Evolutionary conservation across 1,284 basidiomycete genomes (phyloP), one percentile per base, ranked within the genome.

Genomic region (Fistulinella cinereoalba): DNA sequence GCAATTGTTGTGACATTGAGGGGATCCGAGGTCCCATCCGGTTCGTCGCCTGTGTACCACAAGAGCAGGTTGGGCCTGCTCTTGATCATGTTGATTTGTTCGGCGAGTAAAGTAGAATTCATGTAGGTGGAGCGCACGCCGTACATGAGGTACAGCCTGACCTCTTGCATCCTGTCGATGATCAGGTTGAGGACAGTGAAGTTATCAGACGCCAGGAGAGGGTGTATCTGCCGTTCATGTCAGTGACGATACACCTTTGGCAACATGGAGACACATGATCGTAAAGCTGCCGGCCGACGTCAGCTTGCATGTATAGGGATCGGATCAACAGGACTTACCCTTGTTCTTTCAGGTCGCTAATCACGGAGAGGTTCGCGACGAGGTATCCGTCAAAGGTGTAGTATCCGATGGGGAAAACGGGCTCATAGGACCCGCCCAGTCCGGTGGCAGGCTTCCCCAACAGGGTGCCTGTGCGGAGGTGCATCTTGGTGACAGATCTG

Each of bases 31-130:
- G 77, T 74, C 29, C 86, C 87, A 55, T 89, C 86, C 0, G 84
- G 84, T 58, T 88, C 85, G 52, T 88, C 85, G 1, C 72, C 84
- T 10, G 85, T 88, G 65, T 88, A 90, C 84, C 85, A 90, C 0
- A 86, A 66, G 8, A 90, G 70, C 15, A 90, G 71, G 52, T 86
- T 87, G 1, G 79, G 72, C 5, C 82, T 75, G 28, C 74, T 71
- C 56, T 83, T 85, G 67, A 88, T 74, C 36, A 65, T 68, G 48
- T 84, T 79, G 19, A 88, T 84, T 68, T 89, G 76, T 49, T 78
- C 75, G 1, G 74, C 78, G 22, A 89, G 79, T 2, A 76, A 71
- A 3, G 78, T 75, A 15, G 65, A 53, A 59, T 88, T 81, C 75
- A 73, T 77, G 64, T 86, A 88, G 8, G 76, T 76, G 53, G 54